These are phyloP conservation scores for Larix kaempferi DNA, from an alignment of 75 land plant species.

Conservation along the genomic window DNA sequence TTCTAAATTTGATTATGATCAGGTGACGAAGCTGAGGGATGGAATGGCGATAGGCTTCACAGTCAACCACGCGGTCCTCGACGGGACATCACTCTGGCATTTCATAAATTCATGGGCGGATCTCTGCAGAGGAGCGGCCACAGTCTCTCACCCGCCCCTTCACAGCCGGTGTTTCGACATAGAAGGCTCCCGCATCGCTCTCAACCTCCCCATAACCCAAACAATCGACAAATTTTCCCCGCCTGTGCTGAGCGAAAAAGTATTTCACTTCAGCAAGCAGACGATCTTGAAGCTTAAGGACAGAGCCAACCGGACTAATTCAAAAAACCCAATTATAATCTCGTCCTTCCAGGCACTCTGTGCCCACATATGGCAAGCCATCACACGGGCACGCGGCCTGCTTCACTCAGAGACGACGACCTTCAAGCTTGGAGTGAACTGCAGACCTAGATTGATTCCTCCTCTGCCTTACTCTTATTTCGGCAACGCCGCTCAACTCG, in stretches of 20 bases:
- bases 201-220: neutral
- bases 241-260: constrained; percentile 4
- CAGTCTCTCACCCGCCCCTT: neutral
- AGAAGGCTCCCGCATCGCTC: constrained; percentile 18
- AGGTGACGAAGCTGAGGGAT: constrained; percentile 49
- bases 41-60: constrained; percentile 55
- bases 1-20: neutral
- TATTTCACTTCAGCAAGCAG: constrained; percentile 18
- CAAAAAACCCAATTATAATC: neutral
- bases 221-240: neutral
- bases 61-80: constrained; percentile 37
- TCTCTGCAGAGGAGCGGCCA: neutral
- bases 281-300: constrained; percentile 7
- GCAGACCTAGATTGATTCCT: constrained; percentile 12
- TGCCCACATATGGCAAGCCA: constrained; percentile 15
- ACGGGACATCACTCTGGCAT: constrained; percentile 59
- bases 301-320: neutral
- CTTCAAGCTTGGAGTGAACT: constrained; percentile 2
- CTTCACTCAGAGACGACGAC: neutral
- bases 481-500: constrained; percentile 16
- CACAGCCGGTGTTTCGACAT: constrained; percentile 20
- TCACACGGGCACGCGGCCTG: constrained; percentile 20
- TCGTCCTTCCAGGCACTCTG: constrained; percentile 18
- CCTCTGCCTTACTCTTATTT: constrained; percentile 19
- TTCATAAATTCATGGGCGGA: constrained; percentile 61